phyloP scores from a whole-genome alignment of 192 early-diverging fungal genomes.

The Dissophora globulifera region DNA sequence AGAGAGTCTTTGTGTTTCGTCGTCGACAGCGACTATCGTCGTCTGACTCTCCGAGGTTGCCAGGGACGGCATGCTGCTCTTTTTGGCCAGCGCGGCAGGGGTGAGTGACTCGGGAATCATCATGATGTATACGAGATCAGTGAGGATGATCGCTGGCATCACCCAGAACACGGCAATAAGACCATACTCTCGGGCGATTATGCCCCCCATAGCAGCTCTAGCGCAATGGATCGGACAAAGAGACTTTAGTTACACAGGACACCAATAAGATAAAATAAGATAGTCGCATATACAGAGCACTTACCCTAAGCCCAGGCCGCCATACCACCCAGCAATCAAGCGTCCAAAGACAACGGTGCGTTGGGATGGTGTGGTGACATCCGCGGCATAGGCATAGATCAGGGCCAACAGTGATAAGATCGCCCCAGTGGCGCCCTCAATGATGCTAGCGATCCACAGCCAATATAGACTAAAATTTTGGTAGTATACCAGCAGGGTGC shows the following conservation, averaged over 20 bases:
- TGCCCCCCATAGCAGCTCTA: constrained; percentile 16
- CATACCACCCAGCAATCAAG: constrained; percentile 18
- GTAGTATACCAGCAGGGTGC: constrained; percentile 23
- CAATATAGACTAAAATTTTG: constrained; percentile 26
- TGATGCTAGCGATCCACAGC: constrained; percentile 12
- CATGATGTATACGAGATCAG: constrained; percentile 14
- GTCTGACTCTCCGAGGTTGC: constrained; percentile 2
- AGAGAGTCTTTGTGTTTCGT: background rate
- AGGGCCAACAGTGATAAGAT: constrained; percentile 16
- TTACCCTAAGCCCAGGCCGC: constrained; percentile 43
- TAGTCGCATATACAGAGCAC: background rate
- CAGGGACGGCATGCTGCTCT: background rate
- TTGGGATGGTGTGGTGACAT: constrained; percentile 27
- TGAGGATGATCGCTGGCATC: background rate
- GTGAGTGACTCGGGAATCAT: constrained; percentile 38
- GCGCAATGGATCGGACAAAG: too few species aligned
- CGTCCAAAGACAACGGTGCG: constrained; percentile 43
- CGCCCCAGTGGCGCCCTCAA: constrained; percentile 33
- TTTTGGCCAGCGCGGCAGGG: background rate
- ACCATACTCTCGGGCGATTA: constrained; percentile 17
- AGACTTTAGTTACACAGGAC: too few species aligned
- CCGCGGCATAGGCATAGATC: constrained; percentile 29
- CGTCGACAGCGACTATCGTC: background rate
- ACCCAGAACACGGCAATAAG: constrained; percentile 28
- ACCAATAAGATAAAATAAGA: background rate